A percentile compares a stretch with the other conserved stretches of the same genome.
Evolutionary conservation across 1,284 basidiomycete genomes (phyloP).

Genomic region (Ustilago trichophora): DNA sequence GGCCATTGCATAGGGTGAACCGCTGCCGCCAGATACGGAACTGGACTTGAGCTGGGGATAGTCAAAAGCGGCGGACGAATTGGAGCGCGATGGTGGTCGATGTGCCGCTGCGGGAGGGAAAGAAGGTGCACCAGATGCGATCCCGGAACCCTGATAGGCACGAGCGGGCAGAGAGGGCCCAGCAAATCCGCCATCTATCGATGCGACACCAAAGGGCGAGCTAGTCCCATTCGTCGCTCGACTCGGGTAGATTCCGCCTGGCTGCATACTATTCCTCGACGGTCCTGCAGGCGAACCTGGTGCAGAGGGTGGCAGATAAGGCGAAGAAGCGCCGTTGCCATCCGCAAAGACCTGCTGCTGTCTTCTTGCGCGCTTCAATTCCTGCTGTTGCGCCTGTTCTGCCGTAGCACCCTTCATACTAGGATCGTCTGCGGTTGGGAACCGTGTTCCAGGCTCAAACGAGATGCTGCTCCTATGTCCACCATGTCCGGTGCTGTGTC

Average conservation of each 20-base stretch:
- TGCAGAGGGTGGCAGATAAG: slow-evolving; percentile 6
- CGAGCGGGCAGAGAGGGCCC: slow-evolving; percentile 52
- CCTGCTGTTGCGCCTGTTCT: slow-evolving; percentile 30
- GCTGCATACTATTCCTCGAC: slow-evolving; percentile 23
- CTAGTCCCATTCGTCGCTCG: slow-evolving; percentile 19
- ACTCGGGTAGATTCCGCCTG: slow-evolving; percentile 33
- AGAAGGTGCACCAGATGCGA: slow-evolving; percentile 37
- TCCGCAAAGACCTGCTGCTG: slow-evolving; percentile 45
- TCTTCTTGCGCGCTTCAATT: slow-evolving; percentile 37
- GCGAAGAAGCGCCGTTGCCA: slow-evolving; percentile 3
- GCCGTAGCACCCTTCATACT: slow-evolving; percentile 13
- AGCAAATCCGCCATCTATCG: slow-evolving; percentile 20
- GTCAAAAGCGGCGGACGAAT: slow-evolving; percentile 45
- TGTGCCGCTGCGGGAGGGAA: slow-evolving; percentile 46
- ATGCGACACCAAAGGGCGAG: slow-evolving; percentile 17
- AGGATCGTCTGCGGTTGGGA: slow-evolving; percentile 30
- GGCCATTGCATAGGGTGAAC: slow-evolving; percentile 31
- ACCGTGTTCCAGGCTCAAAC: slow-evolving; percentile 40
- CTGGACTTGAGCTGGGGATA: slow-evolving; percentile 52
- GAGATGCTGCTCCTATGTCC: slow-evolving; percentile 29
- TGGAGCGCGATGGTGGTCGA: slow-evolving; percentile 33
- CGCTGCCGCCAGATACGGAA: slow-evolving; percentile 5
- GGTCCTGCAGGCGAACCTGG: slow-evolving; percentile 14
- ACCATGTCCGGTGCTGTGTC: neutral
- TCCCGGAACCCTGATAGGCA: slow-evolving; percentile 41